A percentile compares a stretch with the other conserved stretches of the same genome.
phyloP scores from a whole-genome alignment of 768 basidiomycete species.

The Boletus subparvulus region DNA sequence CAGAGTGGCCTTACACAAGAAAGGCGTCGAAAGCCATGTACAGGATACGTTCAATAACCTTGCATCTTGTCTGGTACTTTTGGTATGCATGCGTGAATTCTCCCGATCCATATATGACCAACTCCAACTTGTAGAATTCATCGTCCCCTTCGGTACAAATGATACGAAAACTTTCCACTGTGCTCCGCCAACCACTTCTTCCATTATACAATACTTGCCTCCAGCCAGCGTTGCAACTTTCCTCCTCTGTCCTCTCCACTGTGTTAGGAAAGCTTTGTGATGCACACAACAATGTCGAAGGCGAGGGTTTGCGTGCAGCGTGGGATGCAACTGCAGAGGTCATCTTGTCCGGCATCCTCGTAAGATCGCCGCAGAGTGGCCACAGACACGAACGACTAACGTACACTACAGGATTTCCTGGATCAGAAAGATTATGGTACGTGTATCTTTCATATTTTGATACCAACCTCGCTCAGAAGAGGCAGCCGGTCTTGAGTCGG shows the following conservation, averaged over 20 bases:
- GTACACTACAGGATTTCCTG: conserved; percentile 19
- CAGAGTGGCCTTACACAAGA: conserved; percentile 29
- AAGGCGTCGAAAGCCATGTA: conserved; percentile 29
- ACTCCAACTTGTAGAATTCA: conserved; percentile 35
- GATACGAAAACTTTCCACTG: conserved; percentile 37
- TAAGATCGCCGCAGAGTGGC: conserved; percentile 21
- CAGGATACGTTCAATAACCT: conserved; percentile 40
- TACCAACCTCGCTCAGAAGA: background rate
- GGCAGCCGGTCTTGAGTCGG: conserved; percentile 19
- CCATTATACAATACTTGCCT: conserved; percentile 45
- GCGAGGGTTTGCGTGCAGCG: conserved; percentile 21
- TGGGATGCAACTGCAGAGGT: conserved; percentile 51
- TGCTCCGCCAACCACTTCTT: conserved; percentile 44
- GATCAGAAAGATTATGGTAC: conserved; percentile 23
- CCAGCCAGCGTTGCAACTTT: conserved; percentile 40
- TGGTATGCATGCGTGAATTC: conserved; percentile 36
- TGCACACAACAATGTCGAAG: conserved; percentile 18
- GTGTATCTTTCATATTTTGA: background rate
- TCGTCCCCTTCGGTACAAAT: conserved; percentile 38
- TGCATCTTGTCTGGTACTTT: conserved; percentile 41
- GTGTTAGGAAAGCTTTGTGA: conserved; percentile 41
- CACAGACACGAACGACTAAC: conserved; percentile 14
- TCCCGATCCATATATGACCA: background rate
- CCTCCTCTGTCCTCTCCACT: conserved; percentile 39
- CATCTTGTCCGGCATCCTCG: conserved; percentile 54